Base-by-base conservation (phyloP, 2,329 filamentous ascomycete genomes). In the Hypoxylon sp. region DNA sequence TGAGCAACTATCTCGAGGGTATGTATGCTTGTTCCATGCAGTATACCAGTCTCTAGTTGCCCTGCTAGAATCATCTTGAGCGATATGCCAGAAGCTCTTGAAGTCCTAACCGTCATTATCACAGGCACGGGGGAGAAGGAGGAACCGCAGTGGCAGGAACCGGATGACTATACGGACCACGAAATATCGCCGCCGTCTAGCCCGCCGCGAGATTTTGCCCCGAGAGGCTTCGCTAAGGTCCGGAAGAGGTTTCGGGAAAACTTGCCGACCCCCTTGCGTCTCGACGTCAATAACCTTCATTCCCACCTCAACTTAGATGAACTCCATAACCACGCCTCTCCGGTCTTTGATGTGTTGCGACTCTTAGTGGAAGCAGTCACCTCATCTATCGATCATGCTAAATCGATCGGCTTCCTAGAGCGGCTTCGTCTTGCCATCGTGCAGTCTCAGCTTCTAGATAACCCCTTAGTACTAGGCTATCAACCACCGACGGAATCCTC, bases 1-100 rank as follows among this genome's bases (percentile, higher is more conserved):
- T 78, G 73, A 75, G 76, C 76, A 77, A 77, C 70, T 78, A 78
- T 72, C 73, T 77, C 56, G 75, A 78, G 73, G 75, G 76, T 78
- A 75, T 62, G 73, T 69, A 64, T 65, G 44, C 61, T 35, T 17
- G 39, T 62, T 57, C 56, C 21, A 59, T 63, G 44, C 48, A 62
- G 32, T 44, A 39, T 24, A 24, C 48, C 24, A 42, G 17, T 11
- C 31, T 44, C 29, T 50, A 24, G 31, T 50, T n/a, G 2, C 29
- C 46, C 56, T n/a, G 29, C 35, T 37, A 62, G 60, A 64, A 64
- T 11, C 48, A 50, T 54, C 13, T 57, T 56, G 15, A 46, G 21
- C 63, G 54, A 62, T 48, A 71, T 71, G 63, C 32, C 68, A 53
- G 17, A 53, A 58, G 37, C 52, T 65, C 51, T 35, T 27, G 35